Evolutionary conservation across 495 filamentous ascomycete genomes (phyloP), one percentile per base, ranked within the genome.

Genomic region (Apiosordaria backusii): DNA sequence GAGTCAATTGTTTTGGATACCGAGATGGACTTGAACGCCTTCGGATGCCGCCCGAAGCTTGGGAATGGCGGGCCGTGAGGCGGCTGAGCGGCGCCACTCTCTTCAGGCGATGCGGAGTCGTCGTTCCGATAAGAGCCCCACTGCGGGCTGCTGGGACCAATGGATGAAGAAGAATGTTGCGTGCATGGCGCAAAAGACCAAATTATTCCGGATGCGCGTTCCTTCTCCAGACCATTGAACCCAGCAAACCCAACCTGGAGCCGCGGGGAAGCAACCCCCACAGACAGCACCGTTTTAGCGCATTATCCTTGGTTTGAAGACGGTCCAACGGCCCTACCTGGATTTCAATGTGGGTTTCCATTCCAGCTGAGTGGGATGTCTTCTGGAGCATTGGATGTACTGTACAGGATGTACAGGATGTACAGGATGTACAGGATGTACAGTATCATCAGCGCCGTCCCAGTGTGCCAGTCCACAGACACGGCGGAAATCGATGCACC

Each of bases 21-120:
- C 52, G 22, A 55, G 52, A 50, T 16, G 16, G 40, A 6, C 40
- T 3, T 15, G 27, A 21, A 21, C n/a, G 59, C 27, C 4, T 62
- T 64, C 50, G 66, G 66, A 61, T 64, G 29, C 62, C 66, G 66
- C 63, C 66, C 68, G 69, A 70, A 65, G 58, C 63, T 70, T 67
- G 75, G 59, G 75, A 77, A 77, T 65, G 50, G 74, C 75, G 75
- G 75, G 61, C 75, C 75, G 75, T 21, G 64, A 76, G 68, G 74
- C 74, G 74, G 73, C 68, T 65, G 71, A 65, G 63, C 65, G 70
- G 75, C 64, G 68, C 75, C 73, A 72, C 68, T 72, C 68, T 24
- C 62, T 71, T 68, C 73, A 72, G 73, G 75, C 72, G 73, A 75
- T 71, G 73, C 75, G 75, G 75, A 77, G 73, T 69, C 61, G 70